Base-by-base conservation (phyloP, 768 basidiomycete genomes). In the Auriculariales sp. region DNA sequence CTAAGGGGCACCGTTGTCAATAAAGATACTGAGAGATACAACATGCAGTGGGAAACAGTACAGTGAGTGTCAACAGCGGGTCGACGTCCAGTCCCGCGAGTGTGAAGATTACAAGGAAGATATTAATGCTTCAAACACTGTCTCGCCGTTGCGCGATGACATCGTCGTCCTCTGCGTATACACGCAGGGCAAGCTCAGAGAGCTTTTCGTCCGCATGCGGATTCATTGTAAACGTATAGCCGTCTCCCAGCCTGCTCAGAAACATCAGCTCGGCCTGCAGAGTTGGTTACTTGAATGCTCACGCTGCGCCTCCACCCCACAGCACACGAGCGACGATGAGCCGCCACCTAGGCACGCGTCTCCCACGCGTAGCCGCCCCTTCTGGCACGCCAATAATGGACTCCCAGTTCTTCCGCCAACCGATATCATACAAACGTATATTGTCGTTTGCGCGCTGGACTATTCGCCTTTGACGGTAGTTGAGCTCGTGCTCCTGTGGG, bases 401-500 rank as follows among this genome's bases (percentile, higher is more conserved):
- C 15, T 59, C 65, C 73, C 80, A 79, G 54, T 91, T 91, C 54
- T 64, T 70, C 44, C 71, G 67, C 76, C 78, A 83, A 10, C 88
- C 87, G 4, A 91, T 54, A 57, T 89, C 77, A 57, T 89, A 91
- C 19, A 83, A 42, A 11, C 71, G 71, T 27, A 88, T 71, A 28
- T 69, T 59, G 2, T 71, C 63, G 53, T 85, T 81, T 11, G 81
- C 82, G 24, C 74, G 70, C 53, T 69, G 75, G 0, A 90, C 80
- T 1, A 81, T 68, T 36, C 70, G 63, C 31, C 87, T 73, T 61
- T 91, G 87, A 3, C 61, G 56, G 51, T 68, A 75, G 0, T 78
- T 77, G 2, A 91, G 68, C 52, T 87, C 81, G 50, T 81, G 74
- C 59, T 89, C 85, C 25, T 77, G 60, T 10, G 83, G 83, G 12